A percentile compares a stretch with the other conserved stretches of the same genome.
These are phyloP conservation scores for Anthoceros angustus DNA, from an alignment of 225 moss, liverwort and hornwort species.

Conservation along the genomic window DNA sequence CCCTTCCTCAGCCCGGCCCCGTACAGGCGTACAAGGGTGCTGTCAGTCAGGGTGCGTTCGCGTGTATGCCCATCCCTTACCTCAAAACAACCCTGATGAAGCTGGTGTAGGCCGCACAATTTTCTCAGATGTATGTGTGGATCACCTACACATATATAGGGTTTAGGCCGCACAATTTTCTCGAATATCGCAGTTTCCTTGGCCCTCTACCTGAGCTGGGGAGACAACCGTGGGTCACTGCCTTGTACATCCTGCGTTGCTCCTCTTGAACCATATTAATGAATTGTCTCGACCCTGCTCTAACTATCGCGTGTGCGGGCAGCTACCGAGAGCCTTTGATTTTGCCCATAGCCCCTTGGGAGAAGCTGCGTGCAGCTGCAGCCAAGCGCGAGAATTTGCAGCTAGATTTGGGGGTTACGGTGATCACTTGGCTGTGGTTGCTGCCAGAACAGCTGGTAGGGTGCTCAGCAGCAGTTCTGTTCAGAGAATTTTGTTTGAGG, in stretches of 20 bases:
- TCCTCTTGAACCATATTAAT: constrained; percentile 76
- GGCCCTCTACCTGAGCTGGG: constrained; percentile 91
- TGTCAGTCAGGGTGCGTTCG: too few species aligned
- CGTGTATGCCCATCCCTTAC: too few species aligned
- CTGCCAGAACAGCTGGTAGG: constrained; percentile 34
- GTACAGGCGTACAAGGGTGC: too few species aligned
- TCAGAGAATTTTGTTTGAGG: constrained; percentile 37
- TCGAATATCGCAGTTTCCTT: too few species aligned
- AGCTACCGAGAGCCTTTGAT: constrained; percentile 97
- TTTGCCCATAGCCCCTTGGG: constrained; percentile 69
- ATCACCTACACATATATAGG: too few species aligned
- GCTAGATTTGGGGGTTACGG: constrained; percentile 64
- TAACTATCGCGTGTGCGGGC: constrained; percentile 88
- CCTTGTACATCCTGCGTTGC: constrained; percentile 91
- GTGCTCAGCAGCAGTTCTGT: constrained; percentile 53
- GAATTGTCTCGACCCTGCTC: constrained; percentile 84
- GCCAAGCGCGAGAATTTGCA: constrained; percentile 74
- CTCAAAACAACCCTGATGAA: too few species aligned
- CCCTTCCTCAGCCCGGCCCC: too few species aligned
- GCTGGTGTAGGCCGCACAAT: too few species aligned
- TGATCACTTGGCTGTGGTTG: constrained; percentile 80
- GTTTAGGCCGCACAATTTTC: too few species aligned
- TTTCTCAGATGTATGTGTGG: too few species aligned
- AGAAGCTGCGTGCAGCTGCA: constrained; percentile 74
- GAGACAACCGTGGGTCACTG: constrained; percentile 72